A percentile compares a stretch with the other conserved stretches of the same genome.
phyloP scores from a whole-genome alignment of 78 protist genomes.

The Dictyostelium firmibasis region DNA sequence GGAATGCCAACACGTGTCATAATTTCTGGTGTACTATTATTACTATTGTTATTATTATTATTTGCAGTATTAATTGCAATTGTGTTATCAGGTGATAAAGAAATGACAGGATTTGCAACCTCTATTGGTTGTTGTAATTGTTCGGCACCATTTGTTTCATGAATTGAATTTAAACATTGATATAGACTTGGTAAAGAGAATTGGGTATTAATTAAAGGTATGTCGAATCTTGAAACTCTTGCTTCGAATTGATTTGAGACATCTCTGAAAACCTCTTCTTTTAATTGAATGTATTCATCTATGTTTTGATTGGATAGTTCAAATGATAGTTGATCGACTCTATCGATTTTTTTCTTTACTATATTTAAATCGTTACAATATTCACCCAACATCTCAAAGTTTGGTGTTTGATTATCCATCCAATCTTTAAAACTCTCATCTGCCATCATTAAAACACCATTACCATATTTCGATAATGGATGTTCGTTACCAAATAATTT shows the following conservation, averaged over 20 bases:
- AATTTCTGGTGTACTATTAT: not conserved
- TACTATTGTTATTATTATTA: not conserved
- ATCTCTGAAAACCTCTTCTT: not conserved
- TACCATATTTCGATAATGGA: conserved; percentile 1
- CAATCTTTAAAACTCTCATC: conserved; percentile 4
- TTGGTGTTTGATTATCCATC: not conserved
- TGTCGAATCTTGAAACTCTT: not conserved
- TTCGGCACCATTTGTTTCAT: not conserved
- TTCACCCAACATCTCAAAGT: conserved; percentile 1
- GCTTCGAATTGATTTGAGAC: not conserved
- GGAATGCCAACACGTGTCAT: not conserved
- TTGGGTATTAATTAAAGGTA: conserved; percentile 14
- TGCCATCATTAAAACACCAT: not conserved
- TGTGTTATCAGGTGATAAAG: not conserved
- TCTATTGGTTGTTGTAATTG: conserved; percentile 20
- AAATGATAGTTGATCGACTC: conserved; percentile 3
- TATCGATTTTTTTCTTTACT: not conserved
- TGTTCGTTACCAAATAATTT: not conserved
- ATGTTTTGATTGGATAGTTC: not conserved
- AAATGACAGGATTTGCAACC: not conserved
- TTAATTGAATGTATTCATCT: conserved; percentile 1
- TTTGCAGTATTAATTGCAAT: not conserved
- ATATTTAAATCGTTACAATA: not conserved
- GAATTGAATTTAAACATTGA: conserved; percentile 20
- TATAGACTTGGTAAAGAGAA: not conserved